Base-by-base conservation (phyloP, 768 basidiomycete genomes). In the Tricholoma bakamatsutake region DNA sequence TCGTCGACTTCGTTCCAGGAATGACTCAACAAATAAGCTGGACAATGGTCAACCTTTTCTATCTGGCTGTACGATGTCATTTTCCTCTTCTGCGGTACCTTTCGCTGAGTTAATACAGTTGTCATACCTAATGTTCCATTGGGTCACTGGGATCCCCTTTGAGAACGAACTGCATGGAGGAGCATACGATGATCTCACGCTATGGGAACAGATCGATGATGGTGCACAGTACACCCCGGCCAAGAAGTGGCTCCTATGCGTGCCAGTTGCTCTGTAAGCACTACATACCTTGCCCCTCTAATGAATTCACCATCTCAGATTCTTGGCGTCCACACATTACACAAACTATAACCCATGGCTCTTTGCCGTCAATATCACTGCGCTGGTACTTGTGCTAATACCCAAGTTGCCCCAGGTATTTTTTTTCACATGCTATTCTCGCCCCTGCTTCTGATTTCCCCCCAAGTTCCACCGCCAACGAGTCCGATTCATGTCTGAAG, bases 201-300 rank as follows among this genome's bases (percentile, higher is more conserved):
- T 99, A 30, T 99, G 97, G 97, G 97, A 99, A 67, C 97, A 99
- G 78, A 99, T 99, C 50, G 97, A 99, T 70, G 89, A 91, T 50
- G 97, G 97, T 37, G 97, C 95, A 0, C 97, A 98, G 66, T 97
- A 98, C 71, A 99, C 97, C 5, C 97, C 97, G 0, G 87, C 97
- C 5, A 97, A 93, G 76, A 99, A 99, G 69, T 98, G 94, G 93
- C 77, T 99, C 28, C 80, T 97, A 57, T 84, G 82, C 52, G 85
- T 94, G 7, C 97, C 97, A 0, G 87, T 98, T 61, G 79, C 80
- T 35, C 76, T 99, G 97, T 98, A 64, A 67, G 93, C 75, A 7
- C 40, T 48, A 17, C 46, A 15, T 48, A 30, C 28, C 8, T 31
- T n/a, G 34, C 27, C 34, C 21, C 43, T 50, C 30, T 21, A 13